Conservation (phyloP, 2,329 filamentous ascomycete genomes). For the Paramyrothecium sp. region DNA sequence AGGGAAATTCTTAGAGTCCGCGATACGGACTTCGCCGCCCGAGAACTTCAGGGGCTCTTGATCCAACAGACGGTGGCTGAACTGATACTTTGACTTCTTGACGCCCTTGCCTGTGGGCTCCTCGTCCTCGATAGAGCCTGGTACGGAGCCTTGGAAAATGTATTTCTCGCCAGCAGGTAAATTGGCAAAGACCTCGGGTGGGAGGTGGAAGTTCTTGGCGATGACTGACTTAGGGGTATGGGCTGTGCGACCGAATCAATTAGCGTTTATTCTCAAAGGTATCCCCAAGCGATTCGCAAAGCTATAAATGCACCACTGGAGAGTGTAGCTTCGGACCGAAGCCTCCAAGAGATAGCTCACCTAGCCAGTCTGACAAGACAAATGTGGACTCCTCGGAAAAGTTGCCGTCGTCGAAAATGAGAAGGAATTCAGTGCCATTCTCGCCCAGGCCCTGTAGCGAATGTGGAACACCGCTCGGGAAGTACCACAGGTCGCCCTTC, state of each 20-base stretch:
- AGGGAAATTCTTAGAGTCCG: constrained; percentile 74
- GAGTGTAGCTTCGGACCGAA: background rate
- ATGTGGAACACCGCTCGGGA: constrained; percentile 75
- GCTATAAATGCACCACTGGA: background rate
- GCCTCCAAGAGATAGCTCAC: constrained; percentile 34
- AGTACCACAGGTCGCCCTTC: constrained; percentile 80
- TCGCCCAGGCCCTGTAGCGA: constrained; percentile 69
- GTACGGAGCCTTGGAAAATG: constrained; percentile 71
- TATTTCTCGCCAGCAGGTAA: constrained; percentile 69
- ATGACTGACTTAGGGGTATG: constrained; percentile 72
- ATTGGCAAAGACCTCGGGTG: constrained; percentile 67
- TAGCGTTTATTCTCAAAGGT: background rate
- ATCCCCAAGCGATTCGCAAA: no score
- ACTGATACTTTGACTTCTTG: constrained; percentile 66
- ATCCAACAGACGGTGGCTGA: constrained; percentile 70
- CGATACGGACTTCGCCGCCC: constrained; percentile 71
- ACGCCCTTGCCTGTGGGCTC: constrained; percentile 59
- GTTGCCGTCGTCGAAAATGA: constrained; percentile 47
- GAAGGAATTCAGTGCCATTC: constrained; percentile 54
- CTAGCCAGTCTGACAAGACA: constrained; percentile 70
- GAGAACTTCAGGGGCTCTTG: constrained; percentile 65
- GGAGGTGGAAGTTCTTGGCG: constrained; percentile 72
- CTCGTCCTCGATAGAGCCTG: constrained; percentile 64
- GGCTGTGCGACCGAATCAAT: constrained; percentile 34
- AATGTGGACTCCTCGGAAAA: constrained; percentile 68